Percentiles rank a stretch among this genome's conserved stretches.
phyloP scores from a whole-genome alignment of 768 basidiomycete genomes.

The Suillus discolor region DNA sequence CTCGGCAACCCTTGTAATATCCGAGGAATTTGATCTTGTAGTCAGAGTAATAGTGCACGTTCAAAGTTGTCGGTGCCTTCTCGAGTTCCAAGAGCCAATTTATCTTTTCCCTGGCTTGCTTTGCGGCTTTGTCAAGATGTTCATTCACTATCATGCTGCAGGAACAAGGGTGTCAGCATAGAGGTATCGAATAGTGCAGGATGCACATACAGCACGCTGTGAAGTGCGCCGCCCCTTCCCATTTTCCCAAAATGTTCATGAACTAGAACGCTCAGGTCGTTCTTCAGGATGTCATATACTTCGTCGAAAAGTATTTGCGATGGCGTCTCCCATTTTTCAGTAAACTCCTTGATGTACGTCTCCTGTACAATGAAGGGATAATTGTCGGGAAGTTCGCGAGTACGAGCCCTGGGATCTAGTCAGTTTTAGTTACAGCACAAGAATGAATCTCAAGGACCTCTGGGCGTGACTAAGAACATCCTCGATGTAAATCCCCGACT shows the following conservation, averaged over 20 bases:
- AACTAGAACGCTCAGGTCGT: constrained; percentile 46
- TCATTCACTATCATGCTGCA: constrained; percentile 52
- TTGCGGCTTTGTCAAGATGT: constrained; percentile 48
- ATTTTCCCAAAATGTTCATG: constrained; percentile 51
- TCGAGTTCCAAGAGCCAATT: constrained; percentile 55
- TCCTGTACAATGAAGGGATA: constrained; percentile 66
- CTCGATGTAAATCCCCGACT: constrained; percentile 46
- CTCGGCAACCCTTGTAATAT: constrained; percentile 43
- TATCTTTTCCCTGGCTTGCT: constrained; percentile 42
- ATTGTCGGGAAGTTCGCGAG: constrained; percentile 69
- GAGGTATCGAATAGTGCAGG: background rate
- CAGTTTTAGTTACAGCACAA: background rate
- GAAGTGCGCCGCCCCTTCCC: constrained; percentile 54
- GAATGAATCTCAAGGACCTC: constrained; percentile 32
- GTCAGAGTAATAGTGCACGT: constrained; percentile 51
- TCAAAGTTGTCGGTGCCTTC: constrained; percentile 50
- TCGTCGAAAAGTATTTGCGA: constrained; percentile 45
- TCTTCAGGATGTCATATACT: constrained; percentile 39
- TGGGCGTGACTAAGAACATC: constrained; percentile 51
- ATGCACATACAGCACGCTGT: constrained; percentile 36
- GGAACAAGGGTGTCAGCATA: background rate
- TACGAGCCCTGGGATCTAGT: constrained; percentile 51
- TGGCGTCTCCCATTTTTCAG: constrained; percentile 51
- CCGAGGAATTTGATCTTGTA: constrained; percentile 53
- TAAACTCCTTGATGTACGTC: constrained; percentile 47